Evolutionary conservation across 345 rosid species (phyloP).

Genomic region (Rhizophora mangle): DNA sequence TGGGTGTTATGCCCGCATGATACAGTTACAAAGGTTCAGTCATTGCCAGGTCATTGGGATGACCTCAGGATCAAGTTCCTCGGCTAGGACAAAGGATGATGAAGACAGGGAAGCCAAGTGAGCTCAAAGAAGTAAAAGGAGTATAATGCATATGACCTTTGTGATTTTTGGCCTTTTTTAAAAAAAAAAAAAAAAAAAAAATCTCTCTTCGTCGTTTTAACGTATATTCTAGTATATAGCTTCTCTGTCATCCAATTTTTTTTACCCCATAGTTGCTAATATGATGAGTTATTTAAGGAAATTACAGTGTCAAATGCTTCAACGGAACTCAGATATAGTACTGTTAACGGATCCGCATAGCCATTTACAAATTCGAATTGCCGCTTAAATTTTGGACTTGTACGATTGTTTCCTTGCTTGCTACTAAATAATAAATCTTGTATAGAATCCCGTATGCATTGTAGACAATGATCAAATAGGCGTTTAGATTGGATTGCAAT

Average conservation of each 20-base stretch:
- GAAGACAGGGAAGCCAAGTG: constrained; percentile 41
- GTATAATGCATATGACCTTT: constrained; percentile 14
- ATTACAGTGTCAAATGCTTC: no score
- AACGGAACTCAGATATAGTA: not conserved
- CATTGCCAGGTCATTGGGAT: constrained; percentile 82
- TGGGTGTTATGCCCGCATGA: constrained; percentile 87
- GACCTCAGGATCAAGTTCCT: constrained; percentile 75
- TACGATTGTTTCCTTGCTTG: not conserved
- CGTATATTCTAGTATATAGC: constrained; percentile 26
- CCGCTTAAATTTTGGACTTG: not conserved
- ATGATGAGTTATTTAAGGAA: no score
- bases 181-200: no score
- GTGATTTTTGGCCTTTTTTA: no score
- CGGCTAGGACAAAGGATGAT: constrained; percentile 58
- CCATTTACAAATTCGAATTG: no score
- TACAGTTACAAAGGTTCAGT: constrained; percentile 90
- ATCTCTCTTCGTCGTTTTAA: no score
- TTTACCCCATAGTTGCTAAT: constrained; percentile 2
- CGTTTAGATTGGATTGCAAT: constrained; percentile 1
- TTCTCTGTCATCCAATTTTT: constrained; percentile 39
- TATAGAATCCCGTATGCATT: constrained; percentile 13
- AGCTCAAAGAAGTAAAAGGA: constrained; percentile 13
- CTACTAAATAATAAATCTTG: not conserved
- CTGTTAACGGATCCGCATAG: no score
- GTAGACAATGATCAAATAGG: not conserved